Base-by-base conservation (phyloP, 192 early-diverging fungal species). In the Spizellomyces sp. region DNA sequence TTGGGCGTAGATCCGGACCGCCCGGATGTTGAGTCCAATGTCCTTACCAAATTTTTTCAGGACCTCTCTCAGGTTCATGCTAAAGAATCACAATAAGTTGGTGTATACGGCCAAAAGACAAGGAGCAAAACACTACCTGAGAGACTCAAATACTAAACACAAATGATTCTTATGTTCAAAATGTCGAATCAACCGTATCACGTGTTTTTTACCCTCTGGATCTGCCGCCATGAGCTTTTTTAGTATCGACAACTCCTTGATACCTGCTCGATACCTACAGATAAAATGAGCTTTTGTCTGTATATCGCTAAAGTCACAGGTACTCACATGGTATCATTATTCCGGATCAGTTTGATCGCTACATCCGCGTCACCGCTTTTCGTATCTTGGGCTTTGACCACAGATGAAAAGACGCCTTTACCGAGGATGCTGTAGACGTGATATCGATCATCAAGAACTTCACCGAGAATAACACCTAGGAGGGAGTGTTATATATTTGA, bases 31-130 rank as follows among this genome's bases (percentile, higher is more conserved):
- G 58, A 99, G 87, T 9, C 96, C 96, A 9, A 93, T 84, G 71
- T 96, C 92, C 66, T 94, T 93, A 41, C 96, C 96, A 77, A 93
- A 98, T 77, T 95, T 96, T 78, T 96, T 96, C 15, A 97, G 76
- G 1, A 98, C 89, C 62, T 96, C 92, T 19, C 97, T 88, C 62
- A 98, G 75, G 65, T 99, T 97, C 89, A 96, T 90, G 75, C 88
- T 88, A 64, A 22, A 54, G 22, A 60, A 48, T 42, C 22, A 22
- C 9, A 42, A 60, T 56, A 17, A 63, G 46, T 22, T 46, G 48
- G 22, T 10, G 36, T 56, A 66, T 27, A 19, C n/a, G 15, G 47
- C 8, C 60, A 9, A 59, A 19, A 69, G 47, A 50, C 59, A 8
- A 6, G 14, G 19, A 5, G 9, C 58, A 56, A 15, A 66, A 69